These are phyloP conservation scores for Acer yangbiense DNA, from an alignment of 345 rosid species.

Conservation along the genomic window DNA sequence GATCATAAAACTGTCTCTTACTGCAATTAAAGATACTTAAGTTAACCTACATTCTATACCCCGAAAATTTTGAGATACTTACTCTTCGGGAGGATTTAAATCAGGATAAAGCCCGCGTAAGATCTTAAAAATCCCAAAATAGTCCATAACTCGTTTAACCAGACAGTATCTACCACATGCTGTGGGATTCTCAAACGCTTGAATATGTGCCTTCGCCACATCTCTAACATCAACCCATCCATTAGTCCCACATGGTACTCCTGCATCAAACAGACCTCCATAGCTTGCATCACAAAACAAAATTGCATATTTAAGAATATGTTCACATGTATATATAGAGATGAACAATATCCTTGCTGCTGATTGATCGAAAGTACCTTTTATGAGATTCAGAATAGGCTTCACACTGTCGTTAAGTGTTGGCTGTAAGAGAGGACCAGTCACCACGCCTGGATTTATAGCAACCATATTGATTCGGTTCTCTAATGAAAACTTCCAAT, in stretches of 20 bases:
- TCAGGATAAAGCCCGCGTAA: slow-evolving; percentile 15
- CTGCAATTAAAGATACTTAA: too few relatives aligned
- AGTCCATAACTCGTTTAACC: slow-evolving; percentile 16
- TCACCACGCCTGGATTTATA: slow-evolving; percentile 37
- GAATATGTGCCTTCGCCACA: slow-evolving; percentile 53
- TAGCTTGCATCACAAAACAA: too few relatives aligned
- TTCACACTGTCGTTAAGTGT: slow-evolving; percentile 32
- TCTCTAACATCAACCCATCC: slow-evolving; percentile 54
- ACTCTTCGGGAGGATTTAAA: slow-evolving; percentile 28
- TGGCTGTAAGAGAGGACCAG: slow-evolving; percentile 51
- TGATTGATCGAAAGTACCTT: not conserved
- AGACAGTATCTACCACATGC: slow-evolving; percentile 48
- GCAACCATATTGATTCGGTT: slow-evolving; percentile 43
- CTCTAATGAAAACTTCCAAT: slow-evolving; percentile 46
- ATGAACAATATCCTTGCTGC: too few relatives aligned
- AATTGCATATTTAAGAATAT: too few relatives aligned
- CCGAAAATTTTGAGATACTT: not conserved
- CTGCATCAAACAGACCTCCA: too few relatives aligned
- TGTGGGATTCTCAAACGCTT: slow-evolving; percentile 51
- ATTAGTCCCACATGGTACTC: not conserved
- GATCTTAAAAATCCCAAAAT: not conserved
- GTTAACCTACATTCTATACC: too few relatives aligned
- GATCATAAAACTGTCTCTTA: too few relatives aligned
- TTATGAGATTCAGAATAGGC: slow-evolving; percentile 22
- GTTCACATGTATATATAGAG: too few relatives aligned